A percentile compares a stretch with the other conserved stretches of the same genome.
Evolutionary conservation across 139 green algal species (phyloP).

Genomic region (Raphidocelis subcapitata): DNA sequence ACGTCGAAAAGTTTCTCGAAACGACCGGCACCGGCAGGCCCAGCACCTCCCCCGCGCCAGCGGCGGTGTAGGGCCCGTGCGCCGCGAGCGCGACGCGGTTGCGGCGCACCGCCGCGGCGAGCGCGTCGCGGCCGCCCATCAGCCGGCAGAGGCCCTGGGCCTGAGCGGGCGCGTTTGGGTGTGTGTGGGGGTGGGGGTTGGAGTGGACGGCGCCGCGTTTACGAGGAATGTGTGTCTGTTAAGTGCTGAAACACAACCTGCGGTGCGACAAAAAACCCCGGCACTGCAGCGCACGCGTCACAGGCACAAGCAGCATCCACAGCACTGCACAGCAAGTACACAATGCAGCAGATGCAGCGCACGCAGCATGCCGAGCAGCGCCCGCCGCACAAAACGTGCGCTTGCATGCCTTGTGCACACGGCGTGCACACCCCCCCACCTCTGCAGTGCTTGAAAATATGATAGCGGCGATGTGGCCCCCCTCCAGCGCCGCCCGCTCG

Average conservation of each 20-base stretch:
- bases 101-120: constrained; percentile 30
- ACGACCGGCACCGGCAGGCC: constrained; percentile 41
- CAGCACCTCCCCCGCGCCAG: constrained; percentile 41
- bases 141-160: constrained; percentile 60
- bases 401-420: neutral
- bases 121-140: constrained; percentile 42
- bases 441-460: constrained; percentile 71
- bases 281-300: neutral
- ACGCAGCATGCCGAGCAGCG: neutral
- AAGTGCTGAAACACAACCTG: neutral
- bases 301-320: neutral
- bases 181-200: neutral
- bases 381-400: neutral
- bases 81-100: constrained; percentile 59
- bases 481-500: constrained; percentile 52
- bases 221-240: too few relatives aligned
- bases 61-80: constrained; percentile 75
- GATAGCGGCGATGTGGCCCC: constrained; percentile 56
- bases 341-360: too few relatives aligned
- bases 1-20: constrained; percentile 45
- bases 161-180: constrained; percentile 11
- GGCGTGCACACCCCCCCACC: constrained; percentile 16
- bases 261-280: neutral
- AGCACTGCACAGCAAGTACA: too few relatives aligned
- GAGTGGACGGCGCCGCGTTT: too few relatives aligned